Evolutionary conservation across 176 grass and related monocot species (phyloP).

Genomic region (Phragmites australis): DNA sequence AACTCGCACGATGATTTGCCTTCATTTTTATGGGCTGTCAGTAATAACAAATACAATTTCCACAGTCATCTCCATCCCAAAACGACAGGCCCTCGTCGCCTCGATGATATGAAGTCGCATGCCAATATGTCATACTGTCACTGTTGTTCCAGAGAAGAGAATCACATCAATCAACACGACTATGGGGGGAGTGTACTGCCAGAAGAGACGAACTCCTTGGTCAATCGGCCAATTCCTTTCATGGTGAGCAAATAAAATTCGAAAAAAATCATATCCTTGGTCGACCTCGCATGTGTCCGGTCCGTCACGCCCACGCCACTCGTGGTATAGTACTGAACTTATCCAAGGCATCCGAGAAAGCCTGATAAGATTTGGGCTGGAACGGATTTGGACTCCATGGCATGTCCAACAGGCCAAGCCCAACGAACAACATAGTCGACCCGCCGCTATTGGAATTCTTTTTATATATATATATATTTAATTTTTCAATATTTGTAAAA

Average conservation of each 20-base stretch:
- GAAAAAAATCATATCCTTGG: too few species aligned
- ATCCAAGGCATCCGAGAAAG: too few species aligned
- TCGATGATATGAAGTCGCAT: neutral
- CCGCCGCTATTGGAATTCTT: too few species aligned
- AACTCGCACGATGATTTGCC: too few species aligned
- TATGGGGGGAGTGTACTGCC: neutral
- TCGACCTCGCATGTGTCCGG: too few species aligned
- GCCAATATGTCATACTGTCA: neutral
- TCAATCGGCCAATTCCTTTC: neutral
- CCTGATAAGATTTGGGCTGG: neutral
- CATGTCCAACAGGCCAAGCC: neutral
- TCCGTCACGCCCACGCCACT: too few species aligned
- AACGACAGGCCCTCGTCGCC: neutral
- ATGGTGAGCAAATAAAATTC: neutral
- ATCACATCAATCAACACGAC: neutral
- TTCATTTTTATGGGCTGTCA: neutral
- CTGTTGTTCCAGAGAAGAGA: neutral
- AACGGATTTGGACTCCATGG: neutral
- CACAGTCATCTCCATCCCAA: neutral
- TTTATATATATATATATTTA: too few species aligned
- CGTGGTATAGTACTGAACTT: too few species aligned
- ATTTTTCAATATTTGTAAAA: too few species aligned
- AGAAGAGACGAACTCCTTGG: too few species aligned
- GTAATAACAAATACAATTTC: neutral
- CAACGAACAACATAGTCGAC: neutral